Conservation (phyloP, 768 basidiomycete genomes). For the Leucocoprinus birnbaumii region DNA sequence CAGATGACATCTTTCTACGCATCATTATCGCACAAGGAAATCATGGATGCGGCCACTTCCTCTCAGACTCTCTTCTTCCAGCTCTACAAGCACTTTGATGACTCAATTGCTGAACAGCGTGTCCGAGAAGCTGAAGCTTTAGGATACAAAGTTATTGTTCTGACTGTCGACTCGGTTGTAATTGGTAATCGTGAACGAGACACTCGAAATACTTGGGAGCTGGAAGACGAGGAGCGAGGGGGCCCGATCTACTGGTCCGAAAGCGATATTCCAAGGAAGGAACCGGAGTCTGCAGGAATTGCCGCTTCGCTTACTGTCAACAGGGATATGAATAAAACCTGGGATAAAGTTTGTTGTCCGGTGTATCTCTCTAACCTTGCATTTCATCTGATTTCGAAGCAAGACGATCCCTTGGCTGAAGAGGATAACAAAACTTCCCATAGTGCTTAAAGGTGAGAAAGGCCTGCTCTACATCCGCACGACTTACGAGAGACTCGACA, state of each 20-base stretch:
- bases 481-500: background rate
- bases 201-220: conserved; percentile 52
- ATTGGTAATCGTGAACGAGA: conserved; percentile 80
- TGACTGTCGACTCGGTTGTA: conserved; percentile 90
- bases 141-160: conserved; percentile 85
- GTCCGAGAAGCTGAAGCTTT: conserved; percentile 67
- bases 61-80: conserved; percentile 76
- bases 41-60: conserved; percentile 52
- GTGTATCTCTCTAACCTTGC: background rate
- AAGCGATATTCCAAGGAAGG: conserved; percentile 27
- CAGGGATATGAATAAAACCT: conserved; percentile 75
- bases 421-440: conserved; percentile 61
- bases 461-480: background rate
- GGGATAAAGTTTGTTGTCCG: conserved; percentile 50
- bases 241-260: conserved; percentile 27
- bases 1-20: conserved; percentile 86
- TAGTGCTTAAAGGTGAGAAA: conserved; percentile 66
- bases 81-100: conserved; percentile 79
- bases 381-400: background rate
- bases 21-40: conserved; percentile 61
- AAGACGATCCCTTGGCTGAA: conserved; percentile 79
- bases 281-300: conserved; percentile 48
- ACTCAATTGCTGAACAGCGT: conserved; percentile 62
- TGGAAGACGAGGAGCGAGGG: conserved; percentile 55
- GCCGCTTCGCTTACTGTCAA: conserved; percentile 64